phyloP scores from a whole-genome alignment of 257 asterid genomes.

The Solanum raphanifolium region DNA sequence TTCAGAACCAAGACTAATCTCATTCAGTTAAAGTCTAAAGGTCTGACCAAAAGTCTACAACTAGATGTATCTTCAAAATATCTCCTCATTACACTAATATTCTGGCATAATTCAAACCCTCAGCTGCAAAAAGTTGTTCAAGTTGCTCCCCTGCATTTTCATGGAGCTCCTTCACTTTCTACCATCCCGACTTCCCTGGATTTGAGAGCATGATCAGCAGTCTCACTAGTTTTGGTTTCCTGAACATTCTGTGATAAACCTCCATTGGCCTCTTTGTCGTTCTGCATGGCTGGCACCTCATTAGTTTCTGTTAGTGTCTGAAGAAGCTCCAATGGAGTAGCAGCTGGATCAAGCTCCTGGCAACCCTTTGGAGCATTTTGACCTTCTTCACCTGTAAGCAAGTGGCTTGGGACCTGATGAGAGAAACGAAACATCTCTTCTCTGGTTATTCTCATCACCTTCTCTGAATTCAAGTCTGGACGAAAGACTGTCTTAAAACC shows the following conservation, averaged over 20 bases:
- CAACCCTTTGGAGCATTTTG: conserved; percentile 19
- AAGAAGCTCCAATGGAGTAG: conserved; percentile 21
- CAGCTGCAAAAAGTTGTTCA: neutral
- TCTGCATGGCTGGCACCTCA: neutral
- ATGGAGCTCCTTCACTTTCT: conserved; percentile 5
- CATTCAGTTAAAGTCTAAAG: neutral
- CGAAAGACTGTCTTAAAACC: conserved; percentile 20
- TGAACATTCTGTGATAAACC: conserved; percentile 9
- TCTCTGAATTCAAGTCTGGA: conserved; percentile 1
- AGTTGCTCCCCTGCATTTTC: neutral
- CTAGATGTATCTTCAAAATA: neutral
- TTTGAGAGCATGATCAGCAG: conserved; percentile 4
- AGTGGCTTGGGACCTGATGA: conserved; percentile 20
- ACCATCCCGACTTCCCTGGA: conserved; percentile 10
- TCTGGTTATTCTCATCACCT: conserved; percentile 7
- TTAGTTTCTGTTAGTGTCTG: conserved; percentile 1
- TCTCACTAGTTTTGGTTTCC: conserved; percentile 12
- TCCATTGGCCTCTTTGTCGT: conserved; percentile 5
- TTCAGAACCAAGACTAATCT: neutral
- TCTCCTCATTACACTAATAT: neutral
- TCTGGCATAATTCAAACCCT: neutral
- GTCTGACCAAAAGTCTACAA: neutral
- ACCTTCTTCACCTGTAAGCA: conserved; percentile 22
- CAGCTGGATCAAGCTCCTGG: conserved; percentile 29
- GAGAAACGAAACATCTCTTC: conserved; percentile 31